Base-by-base conservation (phyloP, 805 yeast genomes). In the Candida golubevii region DNA sequence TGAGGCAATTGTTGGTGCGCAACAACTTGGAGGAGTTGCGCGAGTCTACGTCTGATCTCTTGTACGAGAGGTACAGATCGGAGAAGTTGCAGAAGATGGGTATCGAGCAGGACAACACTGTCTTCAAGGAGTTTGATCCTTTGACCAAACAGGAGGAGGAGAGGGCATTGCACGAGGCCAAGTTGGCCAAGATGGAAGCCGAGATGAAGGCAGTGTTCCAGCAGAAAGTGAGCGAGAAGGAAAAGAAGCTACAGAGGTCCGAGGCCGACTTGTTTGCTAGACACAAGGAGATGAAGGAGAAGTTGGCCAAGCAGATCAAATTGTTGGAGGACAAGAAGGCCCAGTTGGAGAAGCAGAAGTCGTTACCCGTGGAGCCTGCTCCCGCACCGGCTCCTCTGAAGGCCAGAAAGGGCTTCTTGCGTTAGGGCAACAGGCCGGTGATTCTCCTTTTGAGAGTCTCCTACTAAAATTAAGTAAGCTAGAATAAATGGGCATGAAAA, bases 201-300 rank as follows among this genome's bases (percentile, higher is more conserved):
- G 98, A 93, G 69, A 89, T 93, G 97, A 90, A 91, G 72, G 76
- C 83, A 26, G 96, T 93, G 44, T 93, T 93, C 81, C 96, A 90
- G 71, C 93, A 87, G 61, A 93, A 93, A 73, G 99, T 93, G 29
- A 74, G 85, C 47, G 97, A 90, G 69, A 95, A 93, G 81, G 99
- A 93, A 69, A 88, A 89, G 78, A 91, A 91, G 72, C 79, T 93
- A 62, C 96, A 90, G 72, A 87, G 88, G 70, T 88, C 96, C 38
- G 99, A 93, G 72, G 93, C 95, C 46, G 99, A 93, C 67, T 78
- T 93, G 61, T 91, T 91, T 65, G 79, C 93, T 34, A 84, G 95
- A 66, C 99, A 93, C 69, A 88, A 88, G 68, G 98, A 93, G 67
- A 90, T 91, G 91, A 91, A 91, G 69, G 97, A 91, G 61, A 88